Conservation (phyloP, 345 rosid genomes). For the Eucalyptus tenuipes region DNA sequence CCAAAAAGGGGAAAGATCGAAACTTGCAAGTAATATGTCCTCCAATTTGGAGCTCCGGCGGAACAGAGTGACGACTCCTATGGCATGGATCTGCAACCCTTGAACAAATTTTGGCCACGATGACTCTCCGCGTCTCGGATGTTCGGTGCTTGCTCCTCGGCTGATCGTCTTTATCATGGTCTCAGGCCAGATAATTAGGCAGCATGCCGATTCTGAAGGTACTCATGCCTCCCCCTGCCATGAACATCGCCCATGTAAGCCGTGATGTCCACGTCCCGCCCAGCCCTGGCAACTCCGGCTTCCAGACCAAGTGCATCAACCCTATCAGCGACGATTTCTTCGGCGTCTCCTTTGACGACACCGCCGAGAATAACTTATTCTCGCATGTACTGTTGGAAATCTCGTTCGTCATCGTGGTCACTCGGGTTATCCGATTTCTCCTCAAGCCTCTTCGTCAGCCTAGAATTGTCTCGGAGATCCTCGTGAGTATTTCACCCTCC, state of each 20-base stretch:
- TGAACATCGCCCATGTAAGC: neutral
- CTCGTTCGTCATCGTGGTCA: slow-evolving; percentile 17
- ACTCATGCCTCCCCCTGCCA: neutral
- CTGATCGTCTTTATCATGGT: neutral
- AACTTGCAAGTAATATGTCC: neutral
- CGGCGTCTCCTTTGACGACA: neutral
- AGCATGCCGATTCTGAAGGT: neutral
- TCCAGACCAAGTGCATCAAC: slow-evolving; percentile 11
- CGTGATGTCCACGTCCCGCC: neutral
- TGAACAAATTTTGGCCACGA: neutral
- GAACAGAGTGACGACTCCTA: neutral
- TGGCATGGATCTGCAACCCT: neutral
- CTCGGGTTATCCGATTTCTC: slow-evolving; percentile 23
- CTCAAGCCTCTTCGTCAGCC: slow-evolving; percentile 73
- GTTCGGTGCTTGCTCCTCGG: neutral
- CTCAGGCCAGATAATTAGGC: neutral
- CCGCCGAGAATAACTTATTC: neutral
- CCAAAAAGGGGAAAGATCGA: neutral
- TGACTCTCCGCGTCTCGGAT: neutral
- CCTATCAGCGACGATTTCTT: slow-evolving; percentile 2
- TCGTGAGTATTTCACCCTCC: slow-evolving; percentile 26
- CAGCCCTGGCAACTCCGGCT: neutral
- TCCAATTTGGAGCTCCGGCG: neutral
- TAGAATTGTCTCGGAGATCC: slow-evolving; percentile 48
- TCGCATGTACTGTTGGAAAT: slow-evolving; percentile 23